Evolutionary conservation across 148 eudicot genomes (phyloP), one percentile per base, ranked within the genome.

Genomic region (Dysphania ambrosioides): DNA sequence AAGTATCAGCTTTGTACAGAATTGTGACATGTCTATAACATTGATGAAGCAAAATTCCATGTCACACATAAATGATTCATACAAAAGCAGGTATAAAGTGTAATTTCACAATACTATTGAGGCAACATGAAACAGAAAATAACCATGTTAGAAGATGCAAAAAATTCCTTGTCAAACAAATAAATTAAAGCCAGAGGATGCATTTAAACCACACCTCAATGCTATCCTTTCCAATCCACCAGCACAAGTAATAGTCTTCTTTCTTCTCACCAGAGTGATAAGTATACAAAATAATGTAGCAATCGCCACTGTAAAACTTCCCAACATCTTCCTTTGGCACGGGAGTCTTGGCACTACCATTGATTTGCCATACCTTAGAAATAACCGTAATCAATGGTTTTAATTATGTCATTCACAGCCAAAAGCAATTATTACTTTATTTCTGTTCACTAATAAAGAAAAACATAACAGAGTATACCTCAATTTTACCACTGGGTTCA

Each of bases 161-260:
- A 26, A 26, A 7, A 2, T 1, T 8, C 15, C 15, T 59, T 26
- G 10, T 42, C 67, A 47, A 32, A 59, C 60, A 15, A 24, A 62
- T 60, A 36, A 3, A 42, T 16, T 24, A 24, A 34, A 44, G 62
- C 21, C 27, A 73, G 13, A 49, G 23, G 15, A 70, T 27, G 19
- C 27, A 44, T 23, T 49, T 24, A 36, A 56, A 76, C 51, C 68
- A 74, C 82, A 96, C 99, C 97, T 96, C 97, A 79, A 87, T 80
- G 79, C 97, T 96, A 82, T 96, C 97, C 75, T 89, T 96, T 55
- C 99, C 99, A 66, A 92, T 89, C 99, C 99, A 96, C 85, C 85
- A 96, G 86, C 97, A 96, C 85, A 96, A 86, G 87, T 92, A 96
- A 83, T 84, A 92, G 80, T 96, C 97, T 80, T 96, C 99, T 80